Evolutionary conservation across 2,329 filamentous ascomycete genomes (phyloP).

Genomic region (Exserohilum rostratum): DNA sequence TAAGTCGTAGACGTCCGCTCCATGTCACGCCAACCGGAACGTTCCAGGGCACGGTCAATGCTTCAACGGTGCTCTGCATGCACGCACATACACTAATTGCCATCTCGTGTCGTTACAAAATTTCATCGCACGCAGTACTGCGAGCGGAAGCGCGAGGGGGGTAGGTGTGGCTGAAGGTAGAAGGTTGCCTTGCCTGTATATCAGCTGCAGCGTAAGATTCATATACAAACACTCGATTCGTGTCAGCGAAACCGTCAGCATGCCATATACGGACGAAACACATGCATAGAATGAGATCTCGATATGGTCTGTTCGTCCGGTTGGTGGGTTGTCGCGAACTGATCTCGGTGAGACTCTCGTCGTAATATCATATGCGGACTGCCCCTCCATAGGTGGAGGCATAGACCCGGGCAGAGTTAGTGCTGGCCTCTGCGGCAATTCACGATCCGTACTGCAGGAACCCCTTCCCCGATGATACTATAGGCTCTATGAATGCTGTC

Average conservation of each 20-base stretch:
- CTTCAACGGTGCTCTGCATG: neutral
- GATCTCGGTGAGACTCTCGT: conserved; percentile 1
- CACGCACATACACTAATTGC: neutral
- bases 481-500: neutral
- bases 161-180: too few relatives aligned
- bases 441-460: neutral
- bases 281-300: neutral
- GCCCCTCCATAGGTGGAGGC: neutral
- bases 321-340: neutral
- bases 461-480: neutral
- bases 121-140: too few relatives aligned
- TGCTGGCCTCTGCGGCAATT: neutral
- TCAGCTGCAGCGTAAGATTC: too few relatives aligned
- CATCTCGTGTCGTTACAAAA: neutral
- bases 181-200: too few relatives aligned
- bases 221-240: too few relatives aligned
- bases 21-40: neutral
- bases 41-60: neutral
- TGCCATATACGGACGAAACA: neutral
- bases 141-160: too few relatives aligned
- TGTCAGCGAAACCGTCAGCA: too few relatives aligned
- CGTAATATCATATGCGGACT: neutral
- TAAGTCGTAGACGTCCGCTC: neutral
- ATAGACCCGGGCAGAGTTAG: neutral
- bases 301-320: neutral